A percentile compares a stretch with the other conserved stretches of the same genome.
These are phyloP conservation scores for Penicillium canescens DNA, from an alignment of 495 filamentous ascomycete genomes.

Conservation along the genomic window DNA sequence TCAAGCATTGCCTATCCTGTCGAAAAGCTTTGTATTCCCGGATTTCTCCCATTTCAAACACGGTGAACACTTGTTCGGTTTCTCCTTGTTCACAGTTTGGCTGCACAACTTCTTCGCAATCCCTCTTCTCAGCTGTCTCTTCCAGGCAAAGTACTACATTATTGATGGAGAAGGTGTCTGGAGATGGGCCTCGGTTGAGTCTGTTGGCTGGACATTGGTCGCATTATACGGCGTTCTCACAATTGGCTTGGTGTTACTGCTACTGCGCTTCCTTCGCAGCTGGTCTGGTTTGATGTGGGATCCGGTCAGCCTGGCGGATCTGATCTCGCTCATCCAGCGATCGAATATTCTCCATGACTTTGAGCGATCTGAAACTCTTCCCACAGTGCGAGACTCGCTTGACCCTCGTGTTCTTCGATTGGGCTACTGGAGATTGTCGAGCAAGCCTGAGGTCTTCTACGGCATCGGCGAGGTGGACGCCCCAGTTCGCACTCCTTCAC, in stretches of 20 bases:
- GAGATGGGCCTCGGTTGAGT: conserved; percentile 76
- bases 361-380: conserved; percentile 57
- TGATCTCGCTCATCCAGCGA: conserved; percentile 71
- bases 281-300: conserved; percentile 84
- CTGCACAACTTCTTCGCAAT: conserved; percentile 61
- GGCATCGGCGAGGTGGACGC: conserved; percentile 63
- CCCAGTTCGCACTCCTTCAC: conserved; percentile 54
- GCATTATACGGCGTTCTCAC: conserved; percentile 68
- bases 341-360: conserved; percentile 76
- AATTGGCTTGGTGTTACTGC: conserved; percentile 55
- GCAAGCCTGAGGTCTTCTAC: conserved; percentile 61
- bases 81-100: conserved; percentile 60
- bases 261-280: conserved; percentile 47
- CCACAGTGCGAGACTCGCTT: conserved; percentile 46
- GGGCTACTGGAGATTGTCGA: conserved; percentile 77
- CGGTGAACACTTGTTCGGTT: conserved; percentile 54
- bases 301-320: conserved; percentile 74
- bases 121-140: conserved; percentile 64
- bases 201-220: conserved; percentile 76
- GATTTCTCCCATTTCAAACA: conserved; percentile 56
- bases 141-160: conserved; percentile 56
- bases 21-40: conserved; percentile 58
- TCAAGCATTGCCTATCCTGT: conserved; percentile 43
- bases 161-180: conserved; percentile 51
- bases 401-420: conserved; percentile 60